Percentiles rank a stretch among this genome's conserved stretches.
Conservation (phyloP, 148 eudicot species). For the Rhododendron simsii region DNA sequence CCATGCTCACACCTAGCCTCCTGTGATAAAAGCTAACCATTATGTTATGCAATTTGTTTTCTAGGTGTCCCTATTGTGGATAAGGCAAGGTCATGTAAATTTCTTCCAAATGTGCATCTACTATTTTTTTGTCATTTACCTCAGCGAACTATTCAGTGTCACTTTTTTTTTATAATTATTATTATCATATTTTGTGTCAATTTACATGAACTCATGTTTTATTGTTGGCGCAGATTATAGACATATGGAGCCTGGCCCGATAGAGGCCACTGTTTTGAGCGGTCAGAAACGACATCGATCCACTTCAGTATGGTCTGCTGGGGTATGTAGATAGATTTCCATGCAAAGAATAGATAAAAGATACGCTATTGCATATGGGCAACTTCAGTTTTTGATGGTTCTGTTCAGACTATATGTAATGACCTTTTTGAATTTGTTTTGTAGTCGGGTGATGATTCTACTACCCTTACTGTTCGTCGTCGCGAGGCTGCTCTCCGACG, state of each 20-base stretch:
- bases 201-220: neutral
- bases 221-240: neutral
- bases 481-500: neutral
- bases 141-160: neutral
- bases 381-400: neutral
- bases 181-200: neutral
- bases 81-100: neutral
- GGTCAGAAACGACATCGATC: neutral
- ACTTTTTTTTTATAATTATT: neutral
- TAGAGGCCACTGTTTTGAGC: neutral
- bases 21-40: neutral
- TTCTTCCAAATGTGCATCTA: neutral
- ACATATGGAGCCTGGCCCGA: neutral
- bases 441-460: neutral
- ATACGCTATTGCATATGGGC: neutral
- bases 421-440: no score
- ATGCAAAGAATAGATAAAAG: neutral
- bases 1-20: no score
- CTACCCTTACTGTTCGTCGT: neutral
- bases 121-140: no score
- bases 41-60: no score
- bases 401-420: neutral
- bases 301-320: neutral
- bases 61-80: neutral
- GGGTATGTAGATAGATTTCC: neutral